Conservation (phyloP, 805 yeast genomes). For the Saccharomycopsis javanensis region DNA sequence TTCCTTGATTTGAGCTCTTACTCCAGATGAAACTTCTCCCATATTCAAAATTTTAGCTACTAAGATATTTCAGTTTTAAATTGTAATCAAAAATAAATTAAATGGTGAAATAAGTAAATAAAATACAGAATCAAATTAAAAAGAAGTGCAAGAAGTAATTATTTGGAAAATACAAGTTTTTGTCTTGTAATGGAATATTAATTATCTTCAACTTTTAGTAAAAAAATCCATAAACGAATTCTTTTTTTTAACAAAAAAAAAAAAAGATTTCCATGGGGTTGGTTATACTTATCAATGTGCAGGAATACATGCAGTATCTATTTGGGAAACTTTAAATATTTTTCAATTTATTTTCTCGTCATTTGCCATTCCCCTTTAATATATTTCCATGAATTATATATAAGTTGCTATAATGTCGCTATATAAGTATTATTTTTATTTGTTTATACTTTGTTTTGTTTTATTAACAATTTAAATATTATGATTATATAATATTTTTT, state of each 20-base stretch:
- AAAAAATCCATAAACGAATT: background rate
- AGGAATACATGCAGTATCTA: background rate
- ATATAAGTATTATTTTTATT: too few relatives aligned
- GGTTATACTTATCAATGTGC: background rate
- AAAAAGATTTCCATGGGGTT: background rate
- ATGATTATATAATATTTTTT: too few relatives aligned
- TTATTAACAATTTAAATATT: too few relatives aligned
- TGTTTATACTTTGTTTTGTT: too few relatives aligned
- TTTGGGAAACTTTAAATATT: background rate
- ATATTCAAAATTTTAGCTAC: background rate
- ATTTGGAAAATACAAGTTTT: too few relatives aligned
- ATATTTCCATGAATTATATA: background rate
- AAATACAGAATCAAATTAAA: too few relatives aligned
- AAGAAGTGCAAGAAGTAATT: too few relatives aligned
- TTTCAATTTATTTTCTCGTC: background rate
- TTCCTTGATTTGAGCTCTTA: slow-evolving; percentile 13
- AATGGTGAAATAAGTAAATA: too few relatives aligned
- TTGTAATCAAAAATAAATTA: too few relatives aligned
- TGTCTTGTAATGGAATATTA: too few relatives aligned
- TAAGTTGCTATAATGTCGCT: too few relatives aligned
- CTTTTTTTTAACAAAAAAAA: background rate
- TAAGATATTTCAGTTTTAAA: too few relatives aligned
- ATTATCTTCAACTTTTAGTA: background rate
- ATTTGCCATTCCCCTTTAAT: background rate
- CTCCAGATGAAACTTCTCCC: slow-evolving; percentile 8